Conservation (phyloP, 2,329 filamentous ascomycete genomes). For the Atkinsonella hypoxylon region DNA sequence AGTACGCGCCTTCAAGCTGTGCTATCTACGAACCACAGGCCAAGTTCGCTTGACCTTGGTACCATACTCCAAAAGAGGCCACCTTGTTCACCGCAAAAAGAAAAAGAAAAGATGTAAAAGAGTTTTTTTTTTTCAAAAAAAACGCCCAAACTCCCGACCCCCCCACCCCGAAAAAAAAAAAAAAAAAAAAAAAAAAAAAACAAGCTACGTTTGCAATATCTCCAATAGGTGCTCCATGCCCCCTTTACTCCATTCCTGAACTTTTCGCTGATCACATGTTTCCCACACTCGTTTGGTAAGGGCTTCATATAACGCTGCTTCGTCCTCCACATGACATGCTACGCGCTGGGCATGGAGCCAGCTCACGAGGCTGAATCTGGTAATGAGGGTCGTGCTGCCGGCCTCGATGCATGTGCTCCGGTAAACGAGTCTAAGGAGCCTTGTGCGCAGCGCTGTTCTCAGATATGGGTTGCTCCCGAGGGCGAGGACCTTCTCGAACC, state of each 20-base stretch:
- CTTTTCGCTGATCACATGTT: constrained; percentile 54
- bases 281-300: constrained; percentile 49
- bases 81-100: not conserved
- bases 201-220: not conserved
- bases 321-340: constrained; percentile 27
- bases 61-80: not conserved
- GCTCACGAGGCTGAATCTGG: constrained; percentile 58
- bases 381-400: constrained; percentile 71
- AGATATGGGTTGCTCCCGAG: constrained; percentile 57
- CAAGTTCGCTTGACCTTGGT: too few relatives aligned
- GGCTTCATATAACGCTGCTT: constrained; percentile 36
- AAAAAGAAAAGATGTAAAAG: too few relatives aligned
- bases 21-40: too few relatives aligned
- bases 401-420: constrained; percentile 54
- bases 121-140: too few relatives aligned
- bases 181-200: not conserved
- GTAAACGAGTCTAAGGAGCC: constrained; percentile 50
- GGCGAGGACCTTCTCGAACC: constrained; percentile 65
- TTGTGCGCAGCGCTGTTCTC: constrained; percentile 44
- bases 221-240: constrained; percentile 22
- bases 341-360: constrained; percentile 58
- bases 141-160: too few relatives aligned
- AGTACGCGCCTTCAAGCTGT: too few relatives aligned
- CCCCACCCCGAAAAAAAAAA: not conserved
- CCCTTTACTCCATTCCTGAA: constrained; percentile 53